Percentiles rank a stretch among this genome's conserved stretches.
phyloP scores from a whole-genome alignment of 495 filamentous ascomycete species.

The Aspergillus baeticus region DNA sequence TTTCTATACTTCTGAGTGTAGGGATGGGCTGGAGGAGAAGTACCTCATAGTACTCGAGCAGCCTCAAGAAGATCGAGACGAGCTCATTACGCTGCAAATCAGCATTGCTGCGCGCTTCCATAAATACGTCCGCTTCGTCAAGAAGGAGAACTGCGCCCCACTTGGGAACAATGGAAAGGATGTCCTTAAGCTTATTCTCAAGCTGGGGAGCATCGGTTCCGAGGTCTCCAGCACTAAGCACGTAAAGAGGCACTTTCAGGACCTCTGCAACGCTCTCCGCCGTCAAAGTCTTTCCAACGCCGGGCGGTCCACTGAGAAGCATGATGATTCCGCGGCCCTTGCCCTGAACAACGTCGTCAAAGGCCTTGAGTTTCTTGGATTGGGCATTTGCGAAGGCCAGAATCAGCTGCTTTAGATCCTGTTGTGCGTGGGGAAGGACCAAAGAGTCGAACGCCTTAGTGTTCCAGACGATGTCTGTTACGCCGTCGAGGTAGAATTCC shows the following conservation, averaged over 20 bases:
- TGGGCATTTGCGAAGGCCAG: slow-evolving; percentile 32
- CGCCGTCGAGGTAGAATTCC: slow-evolving; percentile 33
- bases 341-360: slow-evolving; percentile 16
- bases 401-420: slow-evolving; percentile 30
- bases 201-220: slow-evolving; percentile 48
- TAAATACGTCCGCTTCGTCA: slow-evolving; percentile 49
- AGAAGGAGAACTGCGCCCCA: slow-evolving; percentile 50
- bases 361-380: slow-evolving; percentile 13
- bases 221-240: slow-evolving; percentile 56
- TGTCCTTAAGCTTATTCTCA: slow-evolving; percentile 47
- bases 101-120: slow-evolving; percentile 33
- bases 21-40: too few relatives aligned
- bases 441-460: slow-evolving; percentile 54
- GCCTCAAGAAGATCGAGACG: slow-evolving; percentile 50
- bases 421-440: slow-evolving; percentile 38
- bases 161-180: slow-evolving; percentile 46
- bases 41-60: slow-evolving; percentile 48
- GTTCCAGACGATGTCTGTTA: slow-evolving; percentile 51
- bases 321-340: slow-evolving; percentile 39
- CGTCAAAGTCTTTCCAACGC: slow-evolving; percentile 44
- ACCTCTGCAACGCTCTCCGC: slow-evolving; percentile 37
- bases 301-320: slow-evolving; percentile 41
- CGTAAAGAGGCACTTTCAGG: slow-evolving; percentile 30
- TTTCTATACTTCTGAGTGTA: too few relatives aligned
- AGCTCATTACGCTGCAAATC: slow-evolving; percentile 42